Conservation (phyloP, 176 grass and related monocot species). For the Bothriochloa decipiens region DNA sequence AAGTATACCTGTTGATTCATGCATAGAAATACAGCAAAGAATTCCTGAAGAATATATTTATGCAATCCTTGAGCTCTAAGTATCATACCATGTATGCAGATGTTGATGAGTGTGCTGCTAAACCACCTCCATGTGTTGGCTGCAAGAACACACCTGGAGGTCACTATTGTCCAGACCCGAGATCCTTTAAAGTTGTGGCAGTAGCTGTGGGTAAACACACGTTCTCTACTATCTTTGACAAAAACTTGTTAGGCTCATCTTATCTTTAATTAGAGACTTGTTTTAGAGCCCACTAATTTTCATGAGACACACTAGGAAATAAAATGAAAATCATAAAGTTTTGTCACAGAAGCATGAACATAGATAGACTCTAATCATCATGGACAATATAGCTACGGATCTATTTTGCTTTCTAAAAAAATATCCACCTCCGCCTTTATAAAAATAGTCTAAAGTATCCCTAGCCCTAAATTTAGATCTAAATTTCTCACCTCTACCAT, state of each 20-base stretch:
- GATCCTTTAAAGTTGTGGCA: not conserved
- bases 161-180: not conserved
- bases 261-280: too few relatives aligned
- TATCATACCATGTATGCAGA: not conserved
- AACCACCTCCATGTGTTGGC: not conserved
- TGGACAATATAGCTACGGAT: not conserved
- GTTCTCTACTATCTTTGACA: not conserved
- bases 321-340: not conserved
- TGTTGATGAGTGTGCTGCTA: constrained; percentile 19
- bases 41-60: not conserved
- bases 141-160: constrained; percentile 11
- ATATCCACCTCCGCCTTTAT: not conserved
- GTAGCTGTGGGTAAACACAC: constrained; percentile 7
- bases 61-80: not conserved
- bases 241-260: not conserved
- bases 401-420: not conserved
- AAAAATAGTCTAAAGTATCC: not conserved
- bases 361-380: not conserved
- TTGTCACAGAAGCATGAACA: not conserved
- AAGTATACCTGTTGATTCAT: not conserved
- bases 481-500: not conserved
- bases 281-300: too few relatives aligned
- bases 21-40: not conserved
- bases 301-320: too few relatives aligned
- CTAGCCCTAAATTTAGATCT: not conserved